phyloP scores from a whole-genome alignment of 768 basidiomycete genomes.

The Myochromella boudieri region DNA sequence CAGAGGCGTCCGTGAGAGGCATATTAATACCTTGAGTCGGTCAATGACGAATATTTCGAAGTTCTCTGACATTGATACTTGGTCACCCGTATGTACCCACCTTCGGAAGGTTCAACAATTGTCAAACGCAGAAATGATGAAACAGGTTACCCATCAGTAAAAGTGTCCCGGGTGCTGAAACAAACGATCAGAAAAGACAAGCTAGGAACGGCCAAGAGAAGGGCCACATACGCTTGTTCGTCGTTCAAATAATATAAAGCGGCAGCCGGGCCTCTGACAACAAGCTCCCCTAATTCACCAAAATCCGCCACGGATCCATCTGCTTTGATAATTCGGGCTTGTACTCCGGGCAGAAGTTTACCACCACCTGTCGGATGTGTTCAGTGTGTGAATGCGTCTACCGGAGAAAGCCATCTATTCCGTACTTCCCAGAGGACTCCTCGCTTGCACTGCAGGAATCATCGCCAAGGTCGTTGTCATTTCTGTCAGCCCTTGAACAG shows the following conservation, averaged over 20 bases:
- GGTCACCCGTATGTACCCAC: constrained; percentile 67
- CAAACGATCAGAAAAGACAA: constrained; percentile 5
- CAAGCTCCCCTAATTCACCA: constrained; percentile 50
- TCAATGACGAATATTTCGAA: constrained; percentile 58
- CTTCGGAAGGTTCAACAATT: constrained; percentile 24
- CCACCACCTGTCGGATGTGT: constrained; percentile 32
- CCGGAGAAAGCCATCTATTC: constrained; percentile 1
- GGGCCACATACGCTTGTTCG: constrained; percentile 45
- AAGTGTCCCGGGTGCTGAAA: constrained; percentile 56
- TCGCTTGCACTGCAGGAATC: constrained; percentile 39
- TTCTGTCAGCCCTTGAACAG: constrained; percentile 26
- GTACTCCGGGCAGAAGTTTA: constrained; percentile 41
- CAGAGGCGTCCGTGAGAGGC: too few species aligned
- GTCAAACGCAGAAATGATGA: neutral
- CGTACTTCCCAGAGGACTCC: constrained; percentile 39
- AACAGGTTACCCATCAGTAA: constrained; percentile 51
- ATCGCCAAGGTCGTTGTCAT: constrained; percentile 47
- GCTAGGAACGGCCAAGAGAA: constrained; percentile 15
- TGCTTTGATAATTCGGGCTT: constrained; percentile 41
- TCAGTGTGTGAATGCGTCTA: neutral
- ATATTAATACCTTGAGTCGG: constrained; percentile 50
- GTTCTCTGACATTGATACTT: constrained; percentile 48
- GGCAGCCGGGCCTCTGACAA: constrained; percentile 42
- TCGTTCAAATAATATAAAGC: constrained; percentile 48
- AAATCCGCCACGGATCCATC: constrained; percentile 42